These are phyloP conservation scores for Cucurbita maxima DNA, from an alignment of 306 rosid species.

Conservation along the genomic window DNA sequence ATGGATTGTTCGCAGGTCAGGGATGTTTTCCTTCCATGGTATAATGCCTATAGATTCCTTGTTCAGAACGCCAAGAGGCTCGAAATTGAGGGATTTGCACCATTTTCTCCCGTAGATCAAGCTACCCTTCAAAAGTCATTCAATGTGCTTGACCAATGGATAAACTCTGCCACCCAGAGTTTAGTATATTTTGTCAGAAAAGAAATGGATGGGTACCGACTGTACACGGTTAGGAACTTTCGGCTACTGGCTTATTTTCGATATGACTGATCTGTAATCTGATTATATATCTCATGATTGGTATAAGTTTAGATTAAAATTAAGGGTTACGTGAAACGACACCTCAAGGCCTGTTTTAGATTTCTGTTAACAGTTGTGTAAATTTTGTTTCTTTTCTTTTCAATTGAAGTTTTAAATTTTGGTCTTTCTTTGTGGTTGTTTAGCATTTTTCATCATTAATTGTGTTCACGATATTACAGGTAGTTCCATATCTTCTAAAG, in stretches of 20 bases:
- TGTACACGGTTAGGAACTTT: slow-evolving; percentile 53
- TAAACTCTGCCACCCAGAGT: slow-evolving; percentile 89
- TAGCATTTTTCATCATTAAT: not conserved
- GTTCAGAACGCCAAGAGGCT: slow-evolving; percentile 92
- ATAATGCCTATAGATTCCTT: slow-evolving; percentile 89
- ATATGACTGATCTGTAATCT: not conserved
- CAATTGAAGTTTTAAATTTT: not conserved
- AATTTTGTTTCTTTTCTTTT: not conserved
- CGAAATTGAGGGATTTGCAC: slow-evolving; percentile 66
- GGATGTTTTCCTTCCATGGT: slow-evolving; percentile 97
- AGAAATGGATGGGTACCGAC: slow-evolving; percentile 86
- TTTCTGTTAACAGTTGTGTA: not conserved
- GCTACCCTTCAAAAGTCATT: slow-evolving; percentile 55
- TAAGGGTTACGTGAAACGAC: not conserved
- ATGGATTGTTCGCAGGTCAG: slow-evolving; percentile 39
- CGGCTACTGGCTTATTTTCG: not conserved
- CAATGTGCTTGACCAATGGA: slow-evolving; percentile 98
- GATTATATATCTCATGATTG: not conserved
- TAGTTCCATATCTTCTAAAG: slow-evolving; percentile 89
- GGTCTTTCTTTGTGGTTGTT: not conserved
- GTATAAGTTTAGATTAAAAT: not conserved
- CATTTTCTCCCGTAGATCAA: slow-evolving; percentile 51
- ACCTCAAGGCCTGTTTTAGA: not conserved
- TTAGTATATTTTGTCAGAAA: slow-evolving; percentile 79
- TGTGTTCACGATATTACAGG: slow-evolving; percentile 24